These are phyloP conservation scores for Athelia psychrophila DNA, from an alignment of 1,284 basidiomycete genomes.

Conservation along the genomic window DNA sequence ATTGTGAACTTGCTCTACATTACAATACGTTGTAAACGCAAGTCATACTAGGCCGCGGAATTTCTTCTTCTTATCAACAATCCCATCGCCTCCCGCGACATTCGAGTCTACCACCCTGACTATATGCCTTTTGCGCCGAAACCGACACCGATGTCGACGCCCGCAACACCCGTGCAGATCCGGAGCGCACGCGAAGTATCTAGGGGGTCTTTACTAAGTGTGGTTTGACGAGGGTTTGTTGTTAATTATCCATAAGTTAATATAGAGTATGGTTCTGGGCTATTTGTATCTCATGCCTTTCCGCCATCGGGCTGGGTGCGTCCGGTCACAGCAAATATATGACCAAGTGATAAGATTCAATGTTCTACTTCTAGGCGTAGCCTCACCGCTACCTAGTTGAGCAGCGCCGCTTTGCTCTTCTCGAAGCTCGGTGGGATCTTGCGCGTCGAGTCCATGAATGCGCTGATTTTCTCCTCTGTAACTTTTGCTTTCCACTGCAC, in stretches of 20 bases:
- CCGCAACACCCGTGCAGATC: slow-evolving; percentile 12
- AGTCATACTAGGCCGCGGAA: no score
- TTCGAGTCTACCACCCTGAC: slow-evolving; percentile 73
- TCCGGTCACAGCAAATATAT: no score
- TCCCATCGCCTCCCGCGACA: slow-evolving; percentile 38
- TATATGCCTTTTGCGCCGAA: slow-evolving; percentile 43
- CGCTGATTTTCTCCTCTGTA: slow-evolving; percentile 73
- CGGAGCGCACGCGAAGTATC: slow-evolving; percentile 26
- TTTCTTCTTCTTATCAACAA: no score
- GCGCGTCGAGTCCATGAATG: slow-evolving; percentile 85
- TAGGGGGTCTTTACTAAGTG: slow-evolving; percentile 43
- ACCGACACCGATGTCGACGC: slow-evolving; percentile 18
- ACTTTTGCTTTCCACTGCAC: slow-evolving; percentile 76
- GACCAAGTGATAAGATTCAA: no score
- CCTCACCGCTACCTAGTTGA: no score
- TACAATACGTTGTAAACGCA: no score
- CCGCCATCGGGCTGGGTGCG: not conserved
- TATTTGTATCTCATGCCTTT: slow-evolving; percentile 1
- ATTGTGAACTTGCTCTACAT: no score
- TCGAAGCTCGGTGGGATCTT: slow-evolving; percentile 65
- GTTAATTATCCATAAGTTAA: slow-evolving; percentile 14
- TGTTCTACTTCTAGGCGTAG: no score
- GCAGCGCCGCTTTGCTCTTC: slow-evolving; percentile 16
- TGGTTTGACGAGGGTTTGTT: not conserved
- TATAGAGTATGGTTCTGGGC: slow-evolving; percentile 12